Evolutionary conservation across 805 yeast species (phyloP), one percentile per base, ranked within the genome.

Genomic region (Vanderwaltozyma yarrowii): DNA sequence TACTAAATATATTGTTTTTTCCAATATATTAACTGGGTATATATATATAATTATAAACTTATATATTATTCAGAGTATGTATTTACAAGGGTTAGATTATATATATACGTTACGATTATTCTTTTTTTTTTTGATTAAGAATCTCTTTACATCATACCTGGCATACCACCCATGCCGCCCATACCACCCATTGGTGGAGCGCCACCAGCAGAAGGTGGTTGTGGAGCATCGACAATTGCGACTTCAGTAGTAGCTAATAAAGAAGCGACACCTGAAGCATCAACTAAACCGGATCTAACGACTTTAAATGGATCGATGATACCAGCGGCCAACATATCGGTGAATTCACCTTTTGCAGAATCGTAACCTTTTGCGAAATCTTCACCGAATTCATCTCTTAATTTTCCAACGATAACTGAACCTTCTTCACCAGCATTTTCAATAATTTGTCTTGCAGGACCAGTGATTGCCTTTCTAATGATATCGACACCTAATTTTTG

Each of bases 351-450:
- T 65, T 84, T 85, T 45, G 94, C 74, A 32, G 95, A 79, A 69
- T 92, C 89, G 70, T 78, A 88, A 64, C 98, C 98, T 56, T 64
- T 69, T 71, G 83, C 80, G 74, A 92, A 92, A 49, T 84, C 83
- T 28, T 69, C 71, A 36, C 78, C 80, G 32, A 52, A 56, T 39
- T 67, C 67, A 29, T 63, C 65, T 34, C 53, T 47, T 50, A 92
- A 73, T 73, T 88, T 86, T 43, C 96, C 96, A 45, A 88, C 95
- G 58, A 89, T 78, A 40, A 89, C 97, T 28, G 96, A 76, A 52
- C 96, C 97, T 73, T 89, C 97, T 58, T 86, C 89, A 54, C 96
- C 97, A 35, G 98, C 95, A 58, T 92, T 92, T 64, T 84, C 94
- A 50, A 92, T 81, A 56, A 92, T 92, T 62, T 88, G 84, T 67